Base-by-base conservation (phyloP, 2,329 filamentous ascomycete genomes). In the Colletotrichum trifolii region DNA sequence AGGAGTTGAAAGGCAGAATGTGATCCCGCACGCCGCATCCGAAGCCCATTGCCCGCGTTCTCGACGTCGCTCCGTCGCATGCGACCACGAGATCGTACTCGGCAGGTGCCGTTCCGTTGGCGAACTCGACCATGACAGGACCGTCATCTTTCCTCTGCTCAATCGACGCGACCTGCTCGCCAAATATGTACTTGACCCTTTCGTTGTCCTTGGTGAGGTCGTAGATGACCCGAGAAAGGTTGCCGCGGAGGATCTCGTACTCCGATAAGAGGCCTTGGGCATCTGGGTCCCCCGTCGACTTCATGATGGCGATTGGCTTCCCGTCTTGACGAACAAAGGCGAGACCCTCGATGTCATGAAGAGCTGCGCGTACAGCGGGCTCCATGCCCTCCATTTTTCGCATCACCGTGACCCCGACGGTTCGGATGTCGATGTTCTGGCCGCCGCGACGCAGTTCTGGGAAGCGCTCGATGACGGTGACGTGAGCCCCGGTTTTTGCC, bases 181-280 rank as follows among this genome's bases (percentile, higher is more conserved):
- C 73, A 39, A 78, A 79, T 0, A 73, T 13, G 36, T 76, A 78
- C 43, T 66, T 69, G 0, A 72, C 47, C 3, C 36, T 36, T 25
- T 25, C 25, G 1, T 69, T 67, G 10, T 72, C 69, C 15, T 70
- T 71, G 0, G 70, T 71, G 1, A 73, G 68, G 36, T 76, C 75
- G 35, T 83, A 78, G 0, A 87, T 61, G 2, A 87, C 68, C 1
- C 69, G 70, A 11, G 78, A 81, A 36, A 88, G 67, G 57, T 86
- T 82, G 0, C 82, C 84, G 8, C 85, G 75, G 78, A 87, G 81
- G 52, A 88, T 86, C 72, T 87, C 85, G 42, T 79, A 82, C 25
- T 87, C 84, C 0, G 75, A 78, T 0, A 82, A 83, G 33, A 85
- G 75, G 17, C 71, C 74, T 49, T 79, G 75, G 8, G 25, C 25